Conservation (phyloP, 306 rosid genomes). For the Trichosanthes truncata region DNA sequence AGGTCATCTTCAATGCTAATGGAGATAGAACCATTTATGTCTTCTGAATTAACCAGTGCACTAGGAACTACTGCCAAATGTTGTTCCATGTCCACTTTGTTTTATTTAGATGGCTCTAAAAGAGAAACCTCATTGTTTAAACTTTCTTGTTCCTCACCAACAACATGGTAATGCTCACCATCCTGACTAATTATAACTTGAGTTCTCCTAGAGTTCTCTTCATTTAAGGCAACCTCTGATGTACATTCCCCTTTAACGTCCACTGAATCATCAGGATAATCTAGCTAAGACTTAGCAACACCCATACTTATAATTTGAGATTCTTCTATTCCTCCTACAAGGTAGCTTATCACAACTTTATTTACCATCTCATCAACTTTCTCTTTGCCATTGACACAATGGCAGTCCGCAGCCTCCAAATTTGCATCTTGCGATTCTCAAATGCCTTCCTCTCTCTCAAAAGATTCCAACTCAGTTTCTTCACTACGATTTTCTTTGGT, state of each 20-base stretch:
- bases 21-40: not conserved
- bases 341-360: not conserved
- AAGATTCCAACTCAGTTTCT: constrained; percentile 6
- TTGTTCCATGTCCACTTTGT: constrained; percentile 9
- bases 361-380: not conserved
- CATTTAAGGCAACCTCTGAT: not conserved
- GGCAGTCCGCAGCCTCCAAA: constrained; percentile 14
- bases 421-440: constrained; percentile 9
- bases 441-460: not conserved
- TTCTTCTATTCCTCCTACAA: constrained; percentile 4
- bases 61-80: constrained; percentile 11
- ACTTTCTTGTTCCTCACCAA: not conserved
- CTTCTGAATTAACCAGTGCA: not conserved
- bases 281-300: not conserved
- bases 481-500: not conserved
- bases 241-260: not conserved
- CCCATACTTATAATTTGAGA: not conserved
- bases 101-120: constrained; percentile 1
- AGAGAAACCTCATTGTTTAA: not conserved
- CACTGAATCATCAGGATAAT: not conserved
- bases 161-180: not conserved
- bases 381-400: constrained; percentile 4
- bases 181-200: not conserved
- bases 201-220: not conserved
- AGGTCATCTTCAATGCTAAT: constrained; percentile 5